Base-by-base conservation (phyloP, 345 rosid species). In the Eutrema japonicum region DNA sequence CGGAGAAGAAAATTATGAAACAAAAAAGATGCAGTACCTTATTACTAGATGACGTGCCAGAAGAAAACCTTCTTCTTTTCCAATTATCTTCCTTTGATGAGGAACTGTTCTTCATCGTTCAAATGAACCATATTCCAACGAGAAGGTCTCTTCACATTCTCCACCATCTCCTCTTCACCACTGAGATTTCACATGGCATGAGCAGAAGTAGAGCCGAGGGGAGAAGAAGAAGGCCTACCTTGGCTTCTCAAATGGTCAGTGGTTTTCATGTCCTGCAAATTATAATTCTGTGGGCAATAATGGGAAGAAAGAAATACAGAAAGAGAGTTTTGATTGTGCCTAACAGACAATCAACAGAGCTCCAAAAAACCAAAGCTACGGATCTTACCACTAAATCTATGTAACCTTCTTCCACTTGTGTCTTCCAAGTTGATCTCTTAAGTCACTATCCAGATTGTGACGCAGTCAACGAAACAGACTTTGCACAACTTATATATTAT, bases 381-480 rank as follows among this genome's bases (percentile, higher is more conserved):
- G 73, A 78, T 71, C 75, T 86, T 82, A 95, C 98, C 92, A 42
- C 10, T 85, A 58, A 79, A 83, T 62, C 78, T 60, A 38, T 50
- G 82, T 48, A 56, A 68, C 54, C 75, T 71, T 72, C 91, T 82
- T 64, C 78, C 75, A 83, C 79, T 82, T 79, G 85, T 80, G 69
- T 74, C 82, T 83, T 60, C 85, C 94, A 82, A 90, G 91, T 77
- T 78, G 90, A 81, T 82, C 79, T 82, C 99, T 89, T 82, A 92
- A 82, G 82, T 95, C 98, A 78, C 79, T 76, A 77, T 80, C 89
- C 60, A 83, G 74, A 83, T 78, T 57, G 75, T 80, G 87, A 38
- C 76, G 86, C 72, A 80, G 66, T n/a, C 53, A 72, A 68, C 51
- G 27, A 57, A 66, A 63, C 45, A 64, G 41, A 76, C 72, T 56